phyloP scores from a whole-genome alignment of 257 asterid genomes.

The Nicotiana attenuata region DNA sequence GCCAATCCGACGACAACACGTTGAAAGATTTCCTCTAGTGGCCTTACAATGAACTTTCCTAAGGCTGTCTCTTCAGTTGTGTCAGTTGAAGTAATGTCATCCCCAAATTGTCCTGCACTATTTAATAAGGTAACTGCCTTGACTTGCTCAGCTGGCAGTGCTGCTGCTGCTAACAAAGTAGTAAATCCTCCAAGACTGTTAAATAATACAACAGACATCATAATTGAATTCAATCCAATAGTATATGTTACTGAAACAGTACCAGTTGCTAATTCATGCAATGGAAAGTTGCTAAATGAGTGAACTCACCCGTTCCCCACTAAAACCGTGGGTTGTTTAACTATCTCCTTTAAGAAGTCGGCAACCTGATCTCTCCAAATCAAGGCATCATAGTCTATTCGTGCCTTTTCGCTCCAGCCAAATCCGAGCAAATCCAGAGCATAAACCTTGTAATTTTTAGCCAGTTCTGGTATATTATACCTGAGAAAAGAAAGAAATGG shows the following conservation, averaged over 20 bases:
- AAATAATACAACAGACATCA: background rate
- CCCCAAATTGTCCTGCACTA: slow-evolving; percentile 85
- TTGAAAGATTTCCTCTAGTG: slow-evolving; percentile 68
- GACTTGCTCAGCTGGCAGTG: slow-evolving; percentile 53
- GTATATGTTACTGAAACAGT: background rate
- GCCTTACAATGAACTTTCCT: slow-evolving; percentile 50
- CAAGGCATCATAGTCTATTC: slow-evolving; percentile 75
- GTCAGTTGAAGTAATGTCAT: slow-evolving; percentile 22
- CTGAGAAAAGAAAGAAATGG: slow-evolving; percentile 21
- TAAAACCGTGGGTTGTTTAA: slow-evolving; percentile 74
- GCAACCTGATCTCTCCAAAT: slow-evolving; percentile 93
- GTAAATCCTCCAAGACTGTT: slow-evolving; percentile 97
- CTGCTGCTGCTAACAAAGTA: slow-evolving; percentile 71
- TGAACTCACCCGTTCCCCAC: slow-evolving; percentile 75
- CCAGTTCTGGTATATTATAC: slow-evolving; percentile 84
- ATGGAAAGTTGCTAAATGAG: background rate
- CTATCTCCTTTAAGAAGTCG: slow-evolving; percentile 73
- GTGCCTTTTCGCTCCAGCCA: slow-evolving; percentile 97
- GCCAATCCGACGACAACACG: slow-evolving; percentile 68
- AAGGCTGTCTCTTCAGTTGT: slow-evolving; percentile 49
- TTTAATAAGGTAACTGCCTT: slow-evolving; percentile 69
- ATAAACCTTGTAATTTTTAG: slow-evolving; percentile 77
- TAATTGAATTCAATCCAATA: background rate
- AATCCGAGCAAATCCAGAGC: slow-evolving; percentile 90
- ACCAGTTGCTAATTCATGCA: background rate